Base-by-base conservation (phyloP, 305 asterid genomes). In the Nicotiana rustica region DNA sequence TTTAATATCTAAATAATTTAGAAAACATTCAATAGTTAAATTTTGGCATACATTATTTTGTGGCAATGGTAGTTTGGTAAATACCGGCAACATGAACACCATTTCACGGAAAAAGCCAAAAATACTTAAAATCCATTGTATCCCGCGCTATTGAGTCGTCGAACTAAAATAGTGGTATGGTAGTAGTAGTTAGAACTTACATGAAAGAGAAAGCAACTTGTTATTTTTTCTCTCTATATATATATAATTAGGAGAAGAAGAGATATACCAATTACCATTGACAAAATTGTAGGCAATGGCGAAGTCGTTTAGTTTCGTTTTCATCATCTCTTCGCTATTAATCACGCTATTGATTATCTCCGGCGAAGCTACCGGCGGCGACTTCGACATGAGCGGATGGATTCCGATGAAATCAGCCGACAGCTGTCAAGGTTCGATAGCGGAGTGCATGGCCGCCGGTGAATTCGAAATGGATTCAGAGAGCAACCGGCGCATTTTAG, bases 381-480 rank as follows among this genome's bases (percentile, higher is more conserved):
- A 91, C 12, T 81, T 85, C 85, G 75, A 21, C 60, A 19, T 78
- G 59, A 64, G 21, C 41, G 13, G 79, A 82, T 90, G 91, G 92
- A 82, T 87, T 44, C 92, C 91, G 55, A 77, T 69, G 73, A 81
- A 80, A 2, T 81, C 87, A 78, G 77, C 84, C 17, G 81, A 59
- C 0, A 33, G 29, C 81, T 92, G 95, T 89, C 61, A 79, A 6
- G 97, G 95, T 57, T 88, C 95, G 35, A 85, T 91, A 52, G 94
- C 90, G 73, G 97, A 91, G 86, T 92, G 97, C 87, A 91, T 92
- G 93, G 90, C 83, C 13, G 71, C 35, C 9, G 89, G 89, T 19
- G 95, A 90, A 87, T 90, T 91, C 88, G 92, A 88, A 21, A 86
- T 90, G 93, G 97, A 93, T 21, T 82, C 94, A 2, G 95, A 90